Evolutionary conservation across 192 early-diverging fungal species (phyloP).

Genomic region (Irineochytrium annulatum): DNA sequence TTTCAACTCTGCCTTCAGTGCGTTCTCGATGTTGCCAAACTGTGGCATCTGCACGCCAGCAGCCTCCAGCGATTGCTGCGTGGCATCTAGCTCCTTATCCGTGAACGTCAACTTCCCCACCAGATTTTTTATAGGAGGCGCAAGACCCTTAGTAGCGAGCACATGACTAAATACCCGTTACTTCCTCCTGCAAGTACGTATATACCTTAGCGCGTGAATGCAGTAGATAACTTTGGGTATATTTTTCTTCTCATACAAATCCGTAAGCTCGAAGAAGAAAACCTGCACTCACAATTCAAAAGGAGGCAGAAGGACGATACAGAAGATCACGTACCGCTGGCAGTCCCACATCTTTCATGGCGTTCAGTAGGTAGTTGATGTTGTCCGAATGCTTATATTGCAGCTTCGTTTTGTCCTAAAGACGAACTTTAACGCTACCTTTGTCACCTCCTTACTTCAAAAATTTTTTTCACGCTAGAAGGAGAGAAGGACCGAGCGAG

Average conservation of each 20-base stretch:
- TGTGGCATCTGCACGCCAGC: slow-evolving; percentile 81
- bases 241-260: slow-evolving; percentile 98
- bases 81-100: slow-evolving; percentile 67
- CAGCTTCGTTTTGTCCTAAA: slow-evolving; percentile 64
- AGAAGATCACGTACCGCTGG: slow-evolving; percentile 61
- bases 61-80: slow-evolving; percentile 78
- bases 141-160: slow-evolving; percentile 74
- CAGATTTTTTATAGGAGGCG: slow-evolving; percentile 88
- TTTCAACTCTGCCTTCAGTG: slow-evolving; percentile 35
- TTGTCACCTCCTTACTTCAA: slow-evolving; percentile 43
- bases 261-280: slow-evolving; percentile 96
- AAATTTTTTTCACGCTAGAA: slow-evolving; percentile 79
- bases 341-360: slow-evolving; percentile 72
- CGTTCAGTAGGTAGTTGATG: slow-evolving; percentile 88
- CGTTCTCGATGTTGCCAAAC: slow-evolving; percentile 78
- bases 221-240: slow-evolving; percentile 99
- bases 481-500: slow-evolving; percentile 83
- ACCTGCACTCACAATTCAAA: slow-evolving; percentile 35
- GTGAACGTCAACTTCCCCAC: slow-evolving; percentile 89
- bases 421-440: background rate
- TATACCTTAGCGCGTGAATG: slow-evolving; percentile 87
- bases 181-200: background rate
- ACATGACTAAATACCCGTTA: slow-evolving; percentile 66
- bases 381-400: slow-evolving; percentile 97
- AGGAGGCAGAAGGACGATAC: background rate